Evolutionary conservation across 2,329 filamentous ascomycete genomes (phyloP), one percentile per base, ranked within the genome.

Genomic region (Cytospora leucostoma): DNA sequence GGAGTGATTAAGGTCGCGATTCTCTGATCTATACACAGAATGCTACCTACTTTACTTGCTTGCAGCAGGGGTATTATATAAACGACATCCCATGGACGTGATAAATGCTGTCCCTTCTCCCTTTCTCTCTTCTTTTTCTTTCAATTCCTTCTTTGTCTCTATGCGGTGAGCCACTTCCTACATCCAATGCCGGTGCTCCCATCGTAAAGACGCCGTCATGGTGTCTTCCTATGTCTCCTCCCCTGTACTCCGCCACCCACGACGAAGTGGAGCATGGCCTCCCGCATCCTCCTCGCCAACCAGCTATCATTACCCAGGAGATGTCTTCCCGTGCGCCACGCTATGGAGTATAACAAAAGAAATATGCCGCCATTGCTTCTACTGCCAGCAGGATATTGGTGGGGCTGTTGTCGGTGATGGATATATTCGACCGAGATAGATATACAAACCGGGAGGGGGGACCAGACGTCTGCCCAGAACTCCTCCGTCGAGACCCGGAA

Each of bases 281-380:
- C 51, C 40, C 51, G 38, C 51, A 50, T 7, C 59, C 38, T 61
- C 51, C 51, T 55, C 51, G 49, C 27, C 59, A 49, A 27, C 59
- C 44, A 56, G 50, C 57, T 55, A 12, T 47, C 44, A 47, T 52
- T 61, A 65, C 64, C 61, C 64, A 65, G 54, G 55, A 63, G 61
- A 50, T 50, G 49, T 47, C 57, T 50, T 38, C 57, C 35, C 47
- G 19, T 35, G 50, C 64, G 64, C 64, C 61, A 62, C 61, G 61
- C 61, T 64, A 65, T 64, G 56, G 58, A 63, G 51, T 60, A 63
- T 65, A 65, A 60, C 64, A 64, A 64, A 63, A 61, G 57, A 64
- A 65, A 64, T 33, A 54, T 52, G 34, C 52, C 21, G 32, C 59
- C 62, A 40, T 21, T 13, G 19, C 52, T 49, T 21, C 47, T 61